A percentile compares a stretch with the other conserved stretches of the same genome.
phyloP scores from a whole-genome alignment of 2,329 filamentous ascomycete genomes.

The Alternaria viburni region DNA sequence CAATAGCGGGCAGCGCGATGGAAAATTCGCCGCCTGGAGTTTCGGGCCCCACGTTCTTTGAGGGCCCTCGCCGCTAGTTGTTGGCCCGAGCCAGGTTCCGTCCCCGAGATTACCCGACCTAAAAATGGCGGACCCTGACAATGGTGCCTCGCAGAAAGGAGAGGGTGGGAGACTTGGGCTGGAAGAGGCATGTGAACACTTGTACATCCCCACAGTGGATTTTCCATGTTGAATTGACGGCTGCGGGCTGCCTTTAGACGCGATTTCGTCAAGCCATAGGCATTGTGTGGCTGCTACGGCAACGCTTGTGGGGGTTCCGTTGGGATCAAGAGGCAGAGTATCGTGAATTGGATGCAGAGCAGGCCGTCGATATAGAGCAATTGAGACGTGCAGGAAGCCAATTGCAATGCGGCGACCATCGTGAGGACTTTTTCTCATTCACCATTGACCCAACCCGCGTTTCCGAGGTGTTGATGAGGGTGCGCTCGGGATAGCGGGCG shows the following conservation, averaged over 20 bases:
- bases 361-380: not conserved
- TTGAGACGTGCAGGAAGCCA: accelerated
- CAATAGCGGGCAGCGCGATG: slow-evolving; percentile 20
- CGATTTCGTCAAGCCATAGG: slow-evolving; percentile 17
- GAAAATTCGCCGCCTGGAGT: slow-evolving; percentile 25
- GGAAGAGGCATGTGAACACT: slow-evolving; percentile 31
- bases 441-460: slow-evolving; percentile 15
- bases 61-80: slow-evolving; percentile 17
- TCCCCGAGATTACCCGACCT: slow-evolving; percentile 27
- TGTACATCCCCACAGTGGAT: slow-evolving; percentile 27
- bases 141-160: slow-evolving; percentile 11
- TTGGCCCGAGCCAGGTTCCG: slow-evolving; percentile 19
- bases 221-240: slow-evolving; percentile 15
- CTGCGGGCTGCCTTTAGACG: slow-evolving; percentile 18
- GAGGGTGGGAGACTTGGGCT: slow-evolving; percentile 16
- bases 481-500: slow-evolving; percentile 27
- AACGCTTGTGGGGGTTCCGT: slow-evolving; percentile 17
- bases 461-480: slow-evolving; percentile 31
- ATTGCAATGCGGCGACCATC: not conserved
- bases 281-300: slow-evolving; percentile 29
- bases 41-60: slow-evolving; percentile 18
- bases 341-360: not conserved
- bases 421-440: not conserved
- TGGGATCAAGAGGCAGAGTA: not conserved
- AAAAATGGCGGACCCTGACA: slow-evolving; percentile 24